Base-by-base conservation (phyloP, 345 rosid genomes). In the Cochlearia excelsa region DNA sequence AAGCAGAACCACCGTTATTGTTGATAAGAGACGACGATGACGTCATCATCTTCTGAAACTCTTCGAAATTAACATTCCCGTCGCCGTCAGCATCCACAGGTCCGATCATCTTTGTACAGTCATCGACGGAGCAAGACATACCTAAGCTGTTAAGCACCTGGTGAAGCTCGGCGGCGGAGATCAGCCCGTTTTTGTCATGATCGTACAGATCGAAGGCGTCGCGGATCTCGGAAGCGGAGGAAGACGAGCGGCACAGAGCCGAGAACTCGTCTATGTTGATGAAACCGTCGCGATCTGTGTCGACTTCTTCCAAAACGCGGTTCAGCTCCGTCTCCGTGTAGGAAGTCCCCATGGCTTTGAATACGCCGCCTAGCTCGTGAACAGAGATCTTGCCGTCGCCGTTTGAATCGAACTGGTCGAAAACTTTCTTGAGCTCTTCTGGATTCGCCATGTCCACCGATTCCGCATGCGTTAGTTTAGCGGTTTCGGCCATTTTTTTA, bases 181-280 rank as follows among this genome's bases (percentile, higher is more conserved):
- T 86, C 52, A 86, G 78, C 5, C 95, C 98, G 81, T 91, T 75
- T 63, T 70, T 68, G 72, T 88, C 81, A 78, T 75, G 79, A 34
- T 91, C 98, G 68, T 91, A 91, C 61, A 88, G 80, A 58, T 86
- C 83, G 69, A 91, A 92, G n/a, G 98, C 98, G 54, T 88, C 96
- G 33, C 76, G 84, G 46, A 92, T 76, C 75, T 92, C 98, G 8
- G 77, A n/a, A 0, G 80, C 66, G 26, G 66, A 46, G 38, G 90
- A 65, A 35, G 86, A 66, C 1, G 86, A 66, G 9, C 77, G 75
- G 61, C 90, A 88, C 44, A 86, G 74, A 27, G 78, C 33, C 1
- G 85, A 58, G 77, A 92, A 88, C 76, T 92, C 98, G 1, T 73
- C 48, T 1, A 80, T 50, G 73, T 66, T 76, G 59, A 92, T 81